Evolutionary conservation across 345 rosid genomes (phyloP), one percentile per base, ranked within the genome.

Genomic region (Moricandia moricandioides): DNA sequence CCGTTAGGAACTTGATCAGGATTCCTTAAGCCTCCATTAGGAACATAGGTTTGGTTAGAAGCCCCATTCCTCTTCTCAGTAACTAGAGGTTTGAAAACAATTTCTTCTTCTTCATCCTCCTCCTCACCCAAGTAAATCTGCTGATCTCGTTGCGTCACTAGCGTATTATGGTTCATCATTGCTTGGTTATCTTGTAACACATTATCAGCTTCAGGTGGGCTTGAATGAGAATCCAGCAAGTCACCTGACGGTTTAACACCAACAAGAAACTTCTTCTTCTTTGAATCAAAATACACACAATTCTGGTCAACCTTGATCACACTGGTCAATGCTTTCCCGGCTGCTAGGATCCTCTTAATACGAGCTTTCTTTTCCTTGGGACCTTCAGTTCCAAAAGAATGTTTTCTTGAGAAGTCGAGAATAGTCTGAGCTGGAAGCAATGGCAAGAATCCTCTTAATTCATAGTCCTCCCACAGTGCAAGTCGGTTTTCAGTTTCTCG

Each of bases 381-480:
- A 2, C 89, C 90, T 69, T 88, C 91, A 18, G 84, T 82, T 67
- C 85, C 88, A 76, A 87, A 85, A 13, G 88, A 69, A 67, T 76
- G 84, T 71, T 91, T 91, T 78, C 93, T 87, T 29, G 97, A 88
- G 78, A 95, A 92, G 57, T 95, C 91, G 70, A 95, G 86, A 74
- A 95, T 90, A 51, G 85, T 78, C 26, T 95, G 99, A 37, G 97
- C 97, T 63, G 97, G 96, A 75, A 84, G 83, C 79, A 95, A 84
- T 8, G 97, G 97, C 71, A 83, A 69, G 83, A 92, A 95, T 56
- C 99, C 99, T 82, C 96, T 87, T 78, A 95, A 79, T 81, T 95
- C 99, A 76, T 82, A 80, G 84, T 95, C 99, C 82, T 95, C 99
- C 88, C 88, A 92, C 74, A 95, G 80, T 29, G 99, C 99, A 81